Base-by-base conservation (phyloP, 345 rosid species). In the Litchi chinensis region DNA sequence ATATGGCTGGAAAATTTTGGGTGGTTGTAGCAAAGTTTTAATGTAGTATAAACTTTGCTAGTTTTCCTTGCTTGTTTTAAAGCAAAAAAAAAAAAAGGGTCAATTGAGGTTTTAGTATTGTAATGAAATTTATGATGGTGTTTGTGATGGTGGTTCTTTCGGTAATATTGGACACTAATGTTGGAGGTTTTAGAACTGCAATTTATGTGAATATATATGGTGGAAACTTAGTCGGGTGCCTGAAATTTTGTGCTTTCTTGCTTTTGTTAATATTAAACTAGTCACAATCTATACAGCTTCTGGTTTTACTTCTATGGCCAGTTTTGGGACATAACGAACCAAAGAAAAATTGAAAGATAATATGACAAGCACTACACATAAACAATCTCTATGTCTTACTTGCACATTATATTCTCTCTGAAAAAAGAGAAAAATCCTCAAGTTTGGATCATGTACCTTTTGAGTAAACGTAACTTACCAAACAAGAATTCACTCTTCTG, bases 1-100 rank as follows among this genome's bases (percentile, higher is more conserved):
- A 12, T 8, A 5, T 37, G 75, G 59, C 24, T 39, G 18, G 56
- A 68, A 79, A 60, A 67, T 74, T 74, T 79, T 68, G 73, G 43
- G 43, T 64, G 10, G 65, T 66, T 79, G 72, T 68, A 24, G 37
- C 18, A n/a, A 67, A 66, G 74, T 65, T 64, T 50, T 10, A 43
- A 56, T 50, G 71, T 48, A 71, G 41, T 22, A 62, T 22, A 4
- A 22, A 71, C 44, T 73, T 73, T 60, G 74, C 62, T 50, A 69
- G 48, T 40, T 67, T 67, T 39, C 26, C 9, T 40, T 67, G 13
- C 11, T 57, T 57, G 8, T n/a, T 21, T 18, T 41, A 8, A 68
- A 10, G 10, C 32, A 8, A 8, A 56, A 48, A 57, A 37, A 24
- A 19, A 24, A 3, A 24, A 22, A 24, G 28, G 9, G 37, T 32